Base-by-base conservation (phyloP, 2,329 filamentous ascomycete genomes). In the Penicillium thymicola region DNA sequence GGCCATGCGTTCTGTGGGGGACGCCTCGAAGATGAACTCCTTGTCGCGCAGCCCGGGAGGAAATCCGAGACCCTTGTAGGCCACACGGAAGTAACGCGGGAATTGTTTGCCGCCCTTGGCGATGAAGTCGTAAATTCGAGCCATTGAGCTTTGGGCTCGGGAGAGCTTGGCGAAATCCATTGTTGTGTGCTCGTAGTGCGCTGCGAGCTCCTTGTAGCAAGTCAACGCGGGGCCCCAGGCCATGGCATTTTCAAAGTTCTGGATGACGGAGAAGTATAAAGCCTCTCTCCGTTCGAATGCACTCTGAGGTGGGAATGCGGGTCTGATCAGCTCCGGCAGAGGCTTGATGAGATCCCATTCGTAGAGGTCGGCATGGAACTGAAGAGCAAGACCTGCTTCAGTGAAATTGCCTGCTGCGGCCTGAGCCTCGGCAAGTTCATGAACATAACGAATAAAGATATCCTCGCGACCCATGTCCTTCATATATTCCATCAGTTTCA, bases 391-490 rank as follows among this genome's bases (percentile, higher is more conserved):
- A 13, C 92, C 94, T 14, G 93, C 93, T 75, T 97, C 92, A 0
- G 91, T 89, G 61, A 87, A 85, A 66, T 96, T 94, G 56, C 88
- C 82, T 4, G 89, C 83, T 40, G 87, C 84, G 9, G 84, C 82
- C 72, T 97, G 93, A 13, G 94, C 79, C 38, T 85, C 79, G 2
- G 92, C 90, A 21, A 97, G 82, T 72, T 97, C 92, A 70, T 97
- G 93, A 14, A 97, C 92, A 67, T 97, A 97, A 62, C 92, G 88
- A 62, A 96, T 89, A 73, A 96, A 97, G 55, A 97, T 96, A 67
- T 97, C 92, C 71, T 96, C 92, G 69, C 96, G 96, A 64, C 95
- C 90, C 88, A 97, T 96, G 70, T 97, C 92, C 63, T 92, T 89
- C 65, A 97, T 82, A 75, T 97, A 97, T 65, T 97, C 91, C 92